Percentiles rank a stretch among this genome's conserved stretches.
phyloP scores from a whole-genome alignment of 2,329 filamentous ascomycete species.

The Lecanicillium sp. region DNA sequence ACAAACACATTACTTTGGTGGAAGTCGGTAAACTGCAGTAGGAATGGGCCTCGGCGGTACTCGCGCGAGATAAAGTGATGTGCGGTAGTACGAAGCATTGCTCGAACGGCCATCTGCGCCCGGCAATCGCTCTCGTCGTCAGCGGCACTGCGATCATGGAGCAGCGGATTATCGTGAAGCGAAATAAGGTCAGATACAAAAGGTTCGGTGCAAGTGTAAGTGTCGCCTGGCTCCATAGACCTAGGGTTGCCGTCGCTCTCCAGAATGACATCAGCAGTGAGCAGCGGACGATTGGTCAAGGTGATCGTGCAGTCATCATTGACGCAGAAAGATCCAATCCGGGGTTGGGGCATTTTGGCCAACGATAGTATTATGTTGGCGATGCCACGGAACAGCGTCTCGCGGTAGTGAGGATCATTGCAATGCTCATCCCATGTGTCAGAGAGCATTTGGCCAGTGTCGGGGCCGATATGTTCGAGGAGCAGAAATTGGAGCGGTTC shows the following conservation, averaged over 20 bases:
- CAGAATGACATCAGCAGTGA: conserved; percentile 18
- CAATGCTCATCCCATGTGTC: conserved; percentile 14
- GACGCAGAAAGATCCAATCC: conserved; percentile 22
- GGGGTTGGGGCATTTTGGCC: conserved; percentile 19
- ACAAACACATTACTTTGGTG: conserved; percentile 27
- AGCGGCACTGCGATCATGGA: conserved; percentile 16
- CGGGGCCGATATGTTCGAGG: conserved; percentile 17
- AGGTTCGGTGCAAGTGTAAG: conserved; percentile 21
- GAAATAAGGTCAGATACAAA: conserved; percentile 18
- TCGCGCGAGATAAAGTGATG: conserved; percentile 17
- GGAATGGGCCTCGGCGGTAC: conserved; percentile 18
- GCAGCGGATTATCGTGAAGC: conserved; percentile 17
- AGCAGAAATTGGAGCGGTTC: conserved; percentile 13
- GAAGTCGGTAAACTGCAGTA: conserved; percentile 22
- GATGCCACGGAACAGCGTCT: conserved; percentile 21
- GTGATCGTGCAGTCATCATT: conserved; percentile 20
- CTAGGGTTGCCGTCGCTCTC: conserved; percentile 25
- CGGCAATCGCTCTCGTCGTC: conserved; percentile 17
- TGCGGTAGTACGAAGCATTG: conserved; percentile 15
- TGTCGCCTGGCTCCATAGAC: conserved; percentile 19
- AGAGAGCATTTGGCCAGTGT: conserved; percentile 19
- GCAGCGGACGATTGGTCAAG: conserved; percentile 23
- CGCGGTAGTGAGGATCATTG: conserved; percentile 7
- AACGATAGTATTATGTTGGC: conserved; percentile 19
- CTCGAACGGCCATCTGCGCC: conserved; percentile 18